phyloP scores from a whole-genome alignment of 108 stramenopile genomes.

The Skeletonema marinoi region DNA sequence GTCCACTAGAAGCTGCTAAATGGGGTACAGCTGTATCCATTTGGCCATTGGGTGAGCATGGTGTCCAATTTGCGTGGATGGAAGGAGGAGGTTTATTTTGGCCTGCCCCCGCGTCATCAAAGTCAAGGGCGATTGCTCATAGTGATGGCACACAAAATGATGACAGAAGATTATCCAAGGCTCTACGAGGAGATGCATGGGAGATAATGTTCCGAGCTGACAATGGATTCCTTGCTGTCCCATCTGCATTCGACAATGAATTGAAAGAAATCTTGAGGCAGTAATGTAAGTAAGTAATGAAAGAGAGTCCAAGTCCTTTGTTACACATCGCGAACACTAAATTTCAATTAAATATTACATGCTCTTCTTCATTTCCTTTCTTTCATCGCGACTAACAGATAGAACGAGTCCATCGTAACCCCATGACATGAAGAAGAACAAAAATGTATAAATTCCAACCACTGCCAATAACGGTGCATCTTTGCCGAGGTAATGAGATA shows the following conservation, averaged over 20 bases:
- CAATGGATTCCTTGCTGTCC: constrained; percentile 40
- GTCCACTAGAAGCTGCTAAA: constrained; percentile 34
- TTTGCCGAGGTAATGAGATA: constrained; percentile 45
- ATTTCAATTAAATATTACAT: neutral
- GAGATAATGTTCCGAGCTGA: constrained; percentile 56
- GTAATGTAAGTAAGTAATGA: neutral
- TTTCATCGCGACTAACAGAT: constrained; percentile 1
- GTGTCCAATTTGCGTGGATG: constrained; percentile 49
- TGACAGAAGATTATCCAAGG: constrained; percentile 14
- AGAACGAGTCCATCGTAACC: constrained; percentile 53
- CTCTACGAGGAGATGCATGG: constrained; percentile 50
- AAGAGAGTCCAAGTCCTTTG: neutral
- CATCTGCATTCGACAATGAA: constrained; percentile 33
- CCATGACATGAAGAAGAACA: constrained; percentile 52
- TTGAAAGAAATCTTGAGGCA: constrained; percentile 3
- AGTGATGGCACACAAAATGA: neutral
- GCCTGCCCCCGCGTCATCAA: constrained; percentile 3
- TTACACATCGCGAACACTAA: neutral
- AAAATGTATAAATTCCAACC: constrained; percentile 52
- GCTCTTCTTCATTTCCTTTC: constrained; percentile 13
- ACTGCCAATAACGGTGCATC: constrained; percentile 70
- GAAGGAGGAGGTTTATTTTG: constrained; percentile 44
- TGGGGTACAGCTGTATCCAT: constrained; percentile 51
- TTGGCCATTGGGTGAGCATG: constrained; percentile 52
- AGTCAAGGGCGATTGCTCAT: neutral